phyloP scores from a whole-genome alignment of 768 basidiomycete genomes.

The Antrodiella citrinella region DNA sequence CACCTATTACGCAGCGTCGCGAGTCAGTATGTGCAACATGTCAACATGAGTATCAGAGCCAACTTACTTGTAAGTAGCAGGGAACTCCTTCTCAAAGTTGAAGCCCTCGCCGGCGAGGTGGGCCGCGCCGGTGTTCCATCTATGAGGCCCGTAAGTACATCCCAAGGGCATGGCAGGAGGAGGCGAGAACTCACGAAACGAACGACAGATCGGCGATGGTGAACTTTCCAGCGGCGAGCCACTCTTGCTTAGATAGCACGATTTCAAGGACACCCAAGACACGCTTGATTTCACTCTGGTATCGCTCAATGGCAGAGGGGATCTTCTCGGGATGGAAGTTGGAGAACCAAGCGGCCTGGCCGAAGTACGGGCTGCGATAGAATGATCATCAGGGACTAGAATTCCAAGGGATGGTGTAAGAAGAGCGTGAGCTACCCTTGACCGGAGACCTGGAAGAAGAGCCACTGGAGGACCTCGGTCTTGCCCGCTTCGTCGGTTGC shows the following conservation, averaged over 20 bases:
- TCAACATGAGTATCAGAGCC: too few species aligned
- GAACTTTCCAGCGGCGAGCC: slow-evolving; percentile 22
- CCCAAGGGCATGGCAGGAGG: neutral
- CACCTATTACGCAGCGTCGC: too few species aligned
- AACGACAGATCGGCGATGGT: too few species aligned
- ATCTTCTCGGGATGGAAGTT: slow-evolving; percentile 20
- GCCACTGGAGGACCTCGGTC: slow-evolving; percentile 26
- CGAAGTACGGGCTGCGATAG: slow-evolving; percentile 20
- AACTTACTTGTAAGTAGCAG: too few species aligned
- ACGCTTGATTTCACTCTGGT: slow-evolving; percentile 21
- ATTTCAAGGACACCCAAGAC: slow-evolving; percentile 21
- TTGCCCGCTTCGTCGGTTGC: slow-evolving; percentile 2
- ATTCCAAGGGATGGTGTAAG: neutral
- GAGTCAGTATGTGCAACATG: too few species aligned
- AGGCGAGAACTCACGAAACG: slow-evolving; percentile 8
- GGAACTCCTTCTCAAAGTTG: too few species aligned
- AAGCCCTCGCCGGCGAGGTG: slow-evolving; percentile 6
- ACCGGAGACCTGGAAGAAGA: slow-evolving; percentile 33
- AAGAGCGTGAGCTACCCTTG: slow-evolving; percentile 3
- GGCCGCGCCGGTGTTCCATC: slow-evolving; percentile 15
- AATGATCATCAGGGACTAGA: neutral
- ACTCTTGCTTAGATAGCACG: slow-evolving; percentile 22
- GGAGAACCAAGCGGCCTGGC: slow-evolving; percentile 21
- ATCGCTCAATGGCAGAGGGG: slow-evolving; percentile 22
- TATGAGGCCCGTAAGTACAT: neutral